A percentile compares a stretch with the other conserved stretches of the same genome.
phyloP scores from a whole-genome alignment of 164 flowering plant genomes.

The Stephania cephalantha region DNA sequence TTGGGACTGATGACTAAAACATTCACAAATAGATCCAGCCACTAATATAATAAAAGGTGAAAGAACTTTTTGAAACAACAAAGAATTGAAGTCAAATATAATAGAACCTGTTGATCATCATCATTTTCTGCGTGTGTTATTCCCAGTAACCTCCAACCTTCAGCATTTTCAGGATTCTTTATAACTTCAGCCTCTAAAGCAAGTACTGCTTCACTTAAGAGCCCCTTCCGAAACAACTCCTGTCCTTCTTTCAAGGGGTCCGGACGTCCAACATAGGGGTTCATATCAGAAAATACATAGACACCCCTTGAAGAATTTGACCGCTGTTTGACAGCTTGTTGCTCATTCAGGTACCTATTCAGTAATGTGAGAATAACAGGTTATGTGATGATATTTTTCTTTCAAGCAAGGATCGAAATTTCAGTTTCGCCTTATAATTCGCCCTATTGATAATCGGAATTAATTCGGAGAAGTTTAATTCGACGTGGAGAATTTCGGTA shows the following conservation, averaged over 20 bases:
- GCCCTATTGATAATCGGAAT: too few species aligned
- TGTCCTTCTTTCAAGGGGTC: constrained; percentile 94
- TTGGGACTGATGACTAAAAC: not conserved
- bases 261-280: constrained; percentile 97
- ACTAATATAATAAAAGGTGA: not conserved
- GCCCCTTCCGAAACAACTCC: constrained; percentile 91
- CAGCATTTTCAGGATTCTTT: constrained; percentile 90
- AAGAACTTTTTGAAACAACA: not conserved
- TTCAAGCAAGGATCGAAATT: too few species aligned
- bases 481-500: too few species aligned
- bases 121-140: constrained; percentile 98
- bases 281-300: constrained; percentile 85
- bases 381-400: too few species aligned
- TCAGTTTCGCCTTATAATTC: too few species aligned
- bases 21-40: not conserved
- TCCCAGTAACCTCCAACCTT: constrained; percentile 99
- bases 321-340: constrained; percentile 46
- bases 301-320: constrained; percentile 60
- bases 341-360: constrained; percentile 66
- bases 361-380: not conserved
- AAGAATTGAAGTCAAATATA: not conserved
- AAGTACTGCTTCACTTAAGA: constrained; percentile 95
- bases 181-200: constrained; percentile 96
- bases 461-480: too few species aligned
- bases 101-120: constrained; percentile 91